Conservation (phyloP, 371 early-diverging fungal genomes). For the Mortierella sp. region DNA sequence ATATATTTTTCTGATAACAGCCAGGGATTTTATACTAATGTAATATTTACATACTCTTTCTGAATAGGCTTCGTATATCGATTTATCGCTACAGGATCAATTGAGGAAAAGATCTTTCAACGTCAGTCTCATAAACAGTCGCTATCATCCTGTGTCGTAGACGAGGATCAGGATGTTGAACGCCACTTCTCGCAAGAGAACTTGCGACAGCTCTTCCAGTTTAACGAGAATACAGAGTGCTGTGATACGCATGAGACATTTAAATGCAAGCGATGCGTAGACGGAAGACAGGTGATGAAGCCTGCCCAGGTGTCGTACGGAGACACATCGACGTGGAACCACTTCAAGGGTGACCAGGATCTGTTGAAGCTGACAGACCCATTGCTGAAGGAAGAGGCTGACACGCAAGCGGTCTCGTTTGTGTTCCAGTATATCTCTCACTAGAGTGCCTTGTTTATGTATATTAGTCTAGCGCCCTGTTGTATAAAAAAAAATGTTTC, state of each 20-base stretch:
- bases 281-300: constrained; percentile 80
- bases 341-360: constrained; percentile 77
- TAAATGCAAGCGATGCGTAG: constrained; percentile 90
- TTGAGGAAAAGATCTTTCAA: constrained; percentile 99
- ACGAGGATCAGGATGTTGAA: constrained; percentile 91
- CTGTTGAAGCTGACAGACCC: constrained; percentile 78
- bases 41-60: no score
- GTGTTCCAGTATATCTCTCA: constrained; percentile 94
- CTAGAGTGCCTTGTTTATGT: constrained; percentile 1
- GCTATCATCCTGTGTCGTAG: constrained; percentile 94
- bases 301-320: constrained; percentile 79
- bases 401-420: constrained; percentile 78
- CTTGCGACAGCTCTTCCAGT: constrained; percentile 89
- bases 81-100: constrained; percentile 95
- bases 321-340: constrained; percentile 92
- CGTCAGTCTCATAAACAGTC: constrained; percentile 92
- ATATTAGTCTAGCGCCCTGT: neutral
- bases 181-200: constrained; percentile 93
- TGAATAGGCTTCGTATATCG: constrained; percentile 91
- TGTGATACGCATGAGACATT: constrained; percentile 96
- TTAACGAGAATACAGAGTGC: constrained; percentile 81
- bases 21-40: no score
- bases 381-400: constrained; percentile 80
- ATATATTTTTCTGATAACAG: no score
- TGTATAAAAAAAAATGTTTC: neutral